Conservation (phyloP, 345 rosid genomes). For the Salix udensis region DNA sequence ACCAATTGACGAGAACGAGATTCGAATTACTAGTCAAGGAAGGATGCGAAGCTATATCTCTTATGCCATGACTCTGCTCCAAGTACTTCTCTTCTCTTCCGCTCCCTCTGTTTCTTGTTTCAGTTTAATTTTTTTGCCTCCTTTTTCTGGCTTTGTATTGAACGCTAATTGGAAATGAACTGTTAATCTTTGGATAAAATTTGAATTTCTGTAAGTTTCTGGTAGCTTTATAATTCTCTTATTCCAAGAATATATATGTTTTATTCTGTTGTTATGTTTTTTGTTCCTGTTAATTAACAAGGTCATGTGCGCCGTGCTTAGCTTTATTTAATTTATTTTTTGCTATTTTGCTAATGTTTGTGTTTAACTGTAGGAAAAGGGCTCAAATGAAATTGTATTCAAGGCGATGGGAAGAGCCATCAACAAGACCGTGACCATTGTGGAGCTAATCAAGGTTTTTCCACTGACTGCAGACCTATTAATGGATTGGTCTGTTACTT, state of each 20-base stretch:
- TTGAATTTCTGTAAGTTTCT: neutral
- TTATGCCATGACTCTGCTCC: conserved; percentile 78
- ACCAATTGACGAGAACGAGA: conserved; percentile 81
- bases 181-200: neutral
- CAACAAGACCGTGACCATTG: conserved; percentile 88
- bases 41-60: conserved; percentile 84
- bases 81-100: conserved; percentile 33
- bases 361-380: conserved; percentile 54
- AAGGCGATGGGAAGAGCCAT: conserved; percentile 99
- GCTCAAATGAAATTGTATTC: conserved; percentile 65
- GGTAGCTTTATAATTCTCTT: neutral
- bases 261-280: neutral
- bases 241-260: neutral
- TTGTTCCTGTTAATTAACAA: neutral
- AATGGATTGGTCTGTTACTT: neutral
- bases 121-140: neutral
- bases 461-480: neutral
- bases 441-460: conserved; percentile 80
- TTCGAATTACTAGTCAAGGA: conserved; percentile 83
- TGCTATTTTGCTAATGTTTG: neutral
- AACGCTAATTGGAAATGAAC: neutral
- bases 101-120: neutral
- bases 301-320: neutral
- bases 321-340: neutral
- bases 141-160: neutral